Conservation (phyloP, 805 yeast species). For the Hanseniaspora lachancei region DNA sequence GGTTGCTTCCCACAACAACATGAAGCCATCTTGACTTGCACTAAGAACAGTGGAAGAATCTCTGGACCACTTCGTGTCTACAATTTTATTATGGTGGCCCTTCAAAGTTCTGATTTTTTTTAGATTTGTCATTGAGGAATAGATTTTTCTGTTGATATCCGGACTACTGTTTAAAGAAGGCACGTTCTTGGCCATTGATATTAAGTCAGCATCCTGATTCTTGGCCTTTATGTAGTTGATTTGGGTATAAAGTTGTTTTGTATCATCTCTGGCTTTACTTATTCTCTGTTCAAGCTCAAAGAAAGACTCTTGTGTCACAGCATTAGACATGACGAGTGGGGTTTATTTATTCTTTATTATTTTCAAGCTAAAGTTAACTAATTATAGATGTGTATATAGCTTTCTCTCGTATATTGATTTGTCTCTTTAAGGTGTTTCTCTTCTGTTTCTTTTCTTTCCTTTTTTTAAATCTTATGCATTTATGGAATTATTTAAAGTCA, state of each 20-base stretch:
- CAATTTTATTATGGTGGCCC: constrained; percentile 60
- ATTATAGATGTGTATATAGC: too few relatives aligned
- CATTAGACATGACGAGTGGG: background rate
- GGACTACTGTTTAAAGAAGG: constrained; percentile 5
- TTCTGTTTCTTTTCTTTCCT: too few relatives aligned
- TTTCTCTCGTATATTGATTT: too few relatives aligned
- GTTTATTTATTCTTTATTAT: background rate
- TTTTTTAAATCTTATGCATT: too few relatives aligned
- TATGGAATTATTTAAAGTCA: too few relatives aligned
- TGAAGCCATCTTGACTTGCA: constrained; percentile 76
- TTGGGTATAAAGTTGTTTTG: constrained; percentile 37
- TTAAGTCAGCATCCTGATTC: constrained; percentile 36
- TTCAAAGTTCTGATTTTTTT: constrained; percentile 29
- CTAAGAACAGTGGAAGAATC: constrained; percentile 50
- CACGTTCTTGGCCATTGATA: constrained; percentile 27
- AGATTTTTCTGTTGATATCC: background rate
- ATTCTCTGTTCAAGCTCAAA: constrained; percentile 23
- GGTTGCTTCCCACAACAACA: constrained; percentile 70
- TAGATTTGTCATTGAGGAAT: constrained; percentile 13
- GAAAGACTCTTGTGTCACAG: background rate
- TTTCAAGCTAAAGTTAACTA: background rate
- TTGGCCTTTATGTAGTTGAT: constrained; percentile 33
- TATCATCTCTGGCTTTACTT: constrained; percentile 32
- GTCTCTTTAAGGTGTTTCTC: too few relatives aligned
- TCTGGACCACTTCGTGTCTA: constrained; percentile 53